Evolutionary conservation across 176 grass and related monocot species (phyloP), one percentile per base, ranked within the genome.

Genomic region (Raddia distichophylla): DNA sequence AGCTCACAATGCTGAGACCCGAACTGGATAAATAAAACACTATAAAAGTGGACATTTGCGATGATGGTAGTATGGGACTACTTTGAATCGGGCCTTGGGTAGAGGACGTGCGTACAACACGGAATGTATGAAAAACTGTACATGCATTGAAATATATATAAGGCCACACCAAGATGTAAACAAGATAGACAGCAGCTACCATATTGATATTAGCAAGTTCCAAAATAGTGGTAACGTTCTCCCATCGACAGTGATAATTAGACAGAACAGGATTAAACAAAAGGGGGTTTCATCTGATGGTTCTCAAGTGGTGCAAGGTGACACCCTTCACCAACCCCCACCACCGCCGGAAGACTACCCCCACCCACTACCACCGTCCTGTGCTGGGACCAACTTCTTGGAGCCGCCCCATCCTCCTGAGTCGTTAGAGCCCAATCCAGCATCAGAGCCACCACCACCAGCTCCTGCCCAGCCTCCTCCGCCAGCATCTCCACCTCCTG

Each of bases 301-400:
- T 59, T 77, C 12, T 77, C 14, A 0, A 3, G 45, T 10, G 10
- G 50, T 65, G 17, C 14, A 67, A 2, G 14, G 12, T 52, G 14
- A 84, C 65, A 71, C 48, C 74, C 60, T 16, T 86, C 80, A 82
- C 89, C 76, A 82, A 40, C 76, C 85, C 16, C 91, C 63, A 8
- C 85, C 77, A 5, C 72, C 64, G 1, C 40, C 73, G 3, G 54
- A 45, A 48, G 82, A 82, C 3, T 78, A 82, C 3, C 85, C 82
- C 86, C 89, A 87, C 1, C 86, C 83, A 48, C 71, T 79, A 15
- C 80, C 83, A 48, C 82, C 86, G 9, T 87, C 82, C 46, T 89
- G 83, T 68, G 89, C 43, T 17, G 86, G 66, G 16, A 89, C 92
- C 5, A 9, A 17, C 77, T 87, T 94, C 60, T 91, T 82, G 47